Evolutionary conservation across 495 filamentous ascomycete species (phyloP).

Genomic region (Penicillium mononematosum): DNA sequence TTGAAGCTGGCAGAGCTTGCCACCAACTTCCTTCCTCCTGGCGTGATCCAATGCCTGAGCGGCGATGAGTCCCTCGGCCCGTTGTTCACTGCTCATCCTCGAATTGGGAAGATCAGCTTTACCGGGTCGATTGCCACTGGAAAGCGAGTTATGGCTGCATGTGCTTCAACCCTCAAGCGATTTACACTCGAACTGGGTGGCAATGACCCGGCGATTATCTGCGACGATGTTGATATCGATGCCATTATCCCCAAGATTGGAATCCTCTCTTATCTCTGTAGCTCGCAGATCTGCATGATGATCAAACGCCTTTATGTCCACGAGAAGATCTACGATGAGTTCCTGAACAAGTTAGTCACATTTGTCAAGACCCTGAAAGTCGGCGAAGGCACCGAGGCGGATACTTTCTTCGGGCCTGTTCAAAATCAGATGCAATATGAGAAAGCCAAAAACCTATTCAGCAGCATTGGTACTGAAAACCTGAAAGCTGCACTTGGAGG

Average conservation of each 20-base stretch:
- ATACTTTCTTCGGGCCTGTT: constrained; percentile 53
- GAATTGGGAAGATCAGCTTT: constrained; percentile 67
- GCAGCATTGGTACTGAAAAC: constrained; percentile 47
- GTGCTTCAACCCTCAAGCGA: constrained; percentile 61
- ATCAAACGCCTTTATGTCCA: constrained; percentile 70
- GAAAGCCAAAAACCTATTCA: constrained; percentile 50
- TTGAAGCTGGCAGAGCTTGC: constrained; percentile 64
- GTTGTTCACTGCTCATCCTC: constrained; percentile 55
- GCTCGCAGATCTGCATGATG: constrained; percentile 54
- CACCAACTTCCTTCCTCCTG: constrained; percentile 59
- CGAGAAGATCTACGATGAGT: constrained; percentile 62
- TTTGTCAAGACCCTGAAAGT: constrained; percentile 53
- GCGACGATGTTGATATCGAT: constrained; percentile 63
- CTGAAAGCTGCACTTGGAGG: constrained; percentile 38
- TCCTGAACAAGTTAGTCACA: constrained; percentile 53
- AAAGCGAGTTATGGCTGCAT: constrained; percentile 60
- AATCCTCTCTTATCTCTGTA: constrained; percentile 58
- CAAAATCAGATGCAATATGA: constrained; percentile 61
- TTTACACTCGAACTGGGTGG: constrained; percentile 62
- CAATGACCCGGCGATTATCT: constrained; percentile 67
- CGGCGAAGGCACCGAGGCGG: constrained; percentile 43
- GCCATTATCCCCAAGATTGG: constrained; percentile 51
- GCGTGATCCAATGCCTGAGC: constrained; percentile 65
- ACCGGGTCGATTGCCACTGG: constrained; percentile 66
- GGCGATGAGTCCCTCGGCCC: constrained; percentile 65